These are phyloP conservation scores for Lithohypha guttulata DNA, from an alignment of 2,329 filamentous ascomycete genomes.

Conservation along the genomic window DNA sequence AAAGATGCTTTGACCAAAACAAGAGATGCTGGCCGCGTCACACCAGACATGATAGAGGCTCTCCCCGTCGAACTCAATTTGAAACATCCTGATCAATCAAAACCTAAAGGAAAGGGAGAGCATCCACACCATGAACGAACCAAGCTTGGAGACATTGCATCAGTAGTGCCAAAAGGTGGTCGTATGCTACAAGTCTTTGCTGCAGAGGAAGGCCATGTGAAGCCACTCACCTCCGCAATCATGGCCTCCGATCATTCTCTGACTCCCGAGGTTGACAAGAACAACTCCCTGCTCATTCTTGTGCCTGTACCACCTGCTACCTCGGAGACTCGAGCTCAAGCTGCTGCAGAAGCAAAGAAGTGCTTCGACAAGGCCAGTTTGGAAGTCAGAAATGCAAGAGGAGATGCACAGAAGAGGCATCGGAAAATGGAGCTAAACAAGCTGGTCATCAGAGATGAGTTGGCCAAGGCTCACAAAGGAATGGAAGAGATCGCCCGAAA, in stretches of 20 bases:
- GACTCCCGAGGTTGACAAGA: slow-evolving; percentile 32
- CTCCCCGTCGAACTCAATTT: slow-evolving; percentile 50
- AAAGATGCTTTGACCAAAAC: slow-evolving; percentile 53
- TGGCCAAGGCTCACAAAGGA: slow-evolving; percentile 35
- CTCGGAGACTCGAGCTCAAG: slow-evolving; percentile 35
- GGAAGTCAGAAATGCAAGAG: slow-evolving; percentile 33
- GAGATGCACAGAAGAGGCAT: slow-evolving; percentile 34
- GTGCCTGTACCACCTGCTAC: slow-evolving; percentile 37
- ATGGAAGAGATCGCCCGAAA: slow-evolving; percentile 39
- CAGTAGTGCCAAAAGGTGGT: slow-evolving; percentile 55
- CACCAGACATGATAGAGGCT: slow-evolving; percentile 50
- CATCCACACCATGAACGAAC: slow-evolving; percentile 29
- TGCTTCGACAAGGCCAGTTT: slow-evolving; percentile 34
- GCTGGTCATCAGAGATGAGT: slow-evolving; percentile 34
- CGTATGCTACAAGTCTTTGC: slow-evolving; percentile 51
- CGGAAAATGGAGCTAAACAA: slow-evolving; percentile 36
- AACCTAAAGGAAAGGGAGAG: slow-evolving; percentile 41
- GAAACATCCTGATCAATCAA: slow-evolving; percentile 21
- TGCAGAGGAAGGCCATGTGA: slow-evolving; percentile 49
- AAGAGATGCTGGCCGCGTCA: slow-evolving; percentile 51
- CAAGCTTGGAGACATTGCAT: slow-evolving; percentile 52
- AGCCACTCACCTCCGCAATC: slow-evolving; percentile 35
- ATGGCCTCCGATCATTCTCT: slow-evolving; percentile 33
- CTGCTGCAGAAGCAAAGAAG: slow-evolving; percentile 30
- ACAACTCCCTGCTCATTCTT: slow-evolving; percentile 36